Evolutionary conservation across 768 basidiomycete genomes (phyloP).

Genomic region (Leccinum boreale): DNA sequence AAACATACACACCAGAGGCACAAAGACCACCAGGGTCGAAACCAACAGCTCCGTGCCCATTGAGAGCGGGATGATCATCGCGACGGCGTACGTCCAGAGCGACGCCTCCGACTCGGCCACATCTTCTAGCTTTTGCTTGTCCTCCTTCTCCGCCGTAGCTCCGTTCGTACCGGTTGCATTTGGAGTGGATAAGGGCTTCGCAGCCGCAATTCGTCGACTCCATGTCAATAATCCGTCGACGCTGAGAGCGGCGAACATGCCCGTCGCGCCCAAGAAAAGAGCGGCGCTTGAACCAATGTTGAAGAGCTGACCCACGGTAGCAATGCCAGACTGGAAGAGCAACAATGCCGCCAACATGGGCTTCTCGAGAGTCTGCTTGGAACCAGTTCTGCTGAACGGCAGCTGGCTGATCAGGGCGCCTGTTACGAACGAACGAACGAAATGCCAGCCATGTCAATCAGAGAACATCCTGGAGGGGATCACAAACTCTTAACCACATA

Average conservation of each 20-base stretch:
- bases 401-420: slow-evolving; percentile 65
- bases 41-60: slow-evolving; percentile 55
- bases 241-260: slow-evolving; percentile 55
- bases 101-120: slow-evolving; percentile 39
- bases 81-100: slow-evolving; percentile 62
- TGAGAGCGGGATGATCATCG: slow-evolving; percentile 51
- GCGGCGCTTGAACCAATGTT: slow-evolving; percentile 76
- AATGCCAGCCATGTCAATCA: not conserved
- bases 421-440: slow-evolving; percentile 23
- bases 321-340: slow-evolving; percentile 54
- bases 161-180: slow-evolving; percentile 3
- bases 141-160: not conserved
- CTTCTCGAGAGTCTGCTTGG: slow-evolving; percentile 48
- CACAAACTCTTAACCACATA: slow-evolving; percentile 29
- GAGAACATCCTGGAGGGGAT: not conserved
- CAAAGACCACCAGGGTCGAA: slow-evolving; percentile 80
- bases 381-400: slow-evolving; percentile 35
- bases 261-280: slow-evolving; percentile 60
- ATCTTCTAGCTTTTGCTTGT: not conserved
- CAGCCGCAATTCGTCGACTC: slow-evolving; percentile 16
- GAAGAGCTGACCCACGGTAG: slow-evolving; percentile 57
- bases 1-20: slow-evolving; percentile 64
- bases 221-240: slow-evolving; percentile 43
- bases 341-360: slow-evolving; percentile 58
- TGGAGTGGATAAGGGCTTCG: not conserved